These are phyloP conservation scores for Lizonia empirigonia DNA, from an alignment of 2,329 filamentous ascomycete species.

Conservation along the genomic window DNA sequence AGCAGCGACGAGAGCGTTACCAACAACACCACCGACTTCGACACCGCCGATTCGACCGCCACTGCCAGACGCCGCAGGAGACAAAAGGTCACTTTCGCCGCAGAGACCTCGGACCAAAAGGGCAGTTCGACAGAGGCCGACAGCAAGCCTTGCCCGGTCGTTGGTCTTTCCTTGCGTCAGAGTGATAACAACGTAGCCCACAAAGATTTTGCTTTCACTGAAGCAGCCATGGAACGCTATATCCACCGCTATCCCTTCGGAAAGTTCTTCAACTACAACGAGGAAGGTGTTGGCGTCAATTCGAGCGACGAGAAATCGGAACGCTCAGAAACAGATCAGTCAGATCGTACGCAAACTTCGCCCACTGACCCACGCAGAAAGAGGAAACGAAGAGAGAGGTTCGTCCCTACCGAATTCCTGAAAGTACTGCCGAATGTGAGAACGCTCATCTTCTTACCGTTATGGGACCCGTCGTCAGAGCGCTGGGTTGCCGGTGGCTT, in stretches of 20 bases:
- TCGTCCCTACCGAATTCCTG: constrained; percentile 42
- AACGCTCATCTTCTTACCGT: constrained; percentile 45
- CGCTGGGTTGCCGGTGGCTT: constrained; percentile 43
- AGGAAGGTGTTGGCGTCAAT: constrained; percentile 39
- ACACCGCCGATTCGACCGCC: constrained; percentile 34
- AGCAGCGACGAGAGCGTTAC: constrained; percentile 39
- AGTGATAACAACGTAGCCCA: constrained; percentile 26
- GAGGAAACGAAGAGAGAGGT: constrained; percentile 35
- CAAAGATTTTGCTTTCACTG: constrained; percentile 40
- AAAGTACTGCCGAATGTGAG: constrained; percentile 42
- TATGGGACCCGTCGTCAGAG: constrained; percentile 45
- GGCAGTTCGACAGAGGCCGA: constrained; percentile 9
- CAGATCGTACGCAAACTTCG: constrained; percentile 28
- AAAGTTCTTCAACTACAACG: constrained; percentile 46
- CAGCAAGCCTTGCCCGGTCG: constrained; percentile 35
- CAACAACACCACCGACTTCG: constrained; percentile 39
- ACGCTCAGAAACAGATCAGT: constrained; percentile 37
- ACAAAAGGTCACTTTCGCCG: constrained; percentile 9
- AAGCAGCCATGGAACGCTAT: constrained; percentile 43
- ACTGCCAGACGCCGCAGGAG: constrained; percentile 27
- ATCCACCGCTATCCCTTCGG: constrained; percentile 42
- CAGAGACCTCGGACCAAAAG: constrained; percentile 1
- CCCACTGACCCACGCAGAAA: constrained; percentile 19
- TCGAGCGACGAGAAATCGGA: constrained; percentile 42
- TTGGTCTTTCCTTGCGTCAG: constrained; percentile 30